These are phyloP conservation scores for Botrytis sinoallii DNA, from an alignment of 2,329 filamentous ascomycete genomes.

Conservation along the genomic window DNA sequence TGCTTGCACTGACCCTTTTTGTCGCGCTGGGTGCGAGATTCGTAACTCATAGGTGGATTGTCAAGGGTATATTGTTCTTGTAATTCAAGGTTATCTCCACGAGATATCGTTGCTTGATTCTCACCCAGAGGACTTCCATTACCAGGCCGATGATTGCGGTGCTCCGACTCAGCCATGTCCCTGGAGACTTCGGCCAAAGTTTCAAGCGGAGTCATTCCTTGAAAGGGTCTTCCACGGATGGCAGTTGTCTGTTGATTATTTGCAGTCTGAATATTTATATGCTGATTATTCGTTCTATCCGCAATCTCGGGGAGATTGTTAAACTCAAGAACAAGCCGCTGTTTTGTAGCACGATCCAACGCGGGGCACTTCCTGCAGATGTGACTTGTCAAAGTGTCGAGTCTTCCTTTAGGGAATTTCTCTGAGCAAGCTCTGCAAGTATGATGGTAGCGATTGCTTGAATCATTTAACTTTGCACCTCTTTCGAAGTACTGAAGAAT, in stretches of 20 bases:
- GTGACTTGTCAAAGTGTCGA: conserved; percentile 77
- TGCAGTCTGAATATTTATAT: conserved; percentile 22
- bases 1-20: conserved; percentile 40
- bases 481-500: conserved; percentile 87
- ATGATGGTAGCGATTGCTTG: conserved; percentile 88
- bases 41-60: conserved; percentile 52
- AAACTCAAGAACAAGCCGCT: conserved; percentile 70
- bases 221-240: conserved; percentile 32
- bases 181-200: conserved; percentile 85
- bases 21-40: conserved; percentile 40
- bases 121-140: conserved; percentile 42
- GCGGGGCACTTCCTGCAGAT: conserved; percentile 84
- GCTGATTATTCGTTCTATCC: conserved; percentile 38
- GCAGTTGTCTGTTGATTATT: conserved; percentile 25
- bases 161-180: conserved; percentile 66
- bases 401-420: conserved; percentile 84
- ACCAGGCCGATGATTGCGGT: conserved; percentile 52
- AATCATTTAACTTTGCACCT: conserved; percentile 81
- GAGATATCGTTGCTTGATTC: conserved; percentile 27
- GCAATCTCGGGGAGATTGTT: conserved; percentile 62
- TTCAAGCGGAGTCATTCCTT: conserved; percentile 71
- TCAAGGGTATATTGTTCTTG: conserved; percentile 59
- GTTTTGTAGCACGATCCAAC: conserved; percentile 69
- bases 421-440: conserved; percentile 87
- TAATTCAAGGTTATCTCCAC: conserved; percentile 45